Base-by-base conservation (phyloP, 1,139 yeast genomes). In the Yamadazyma sp. region DNA sequence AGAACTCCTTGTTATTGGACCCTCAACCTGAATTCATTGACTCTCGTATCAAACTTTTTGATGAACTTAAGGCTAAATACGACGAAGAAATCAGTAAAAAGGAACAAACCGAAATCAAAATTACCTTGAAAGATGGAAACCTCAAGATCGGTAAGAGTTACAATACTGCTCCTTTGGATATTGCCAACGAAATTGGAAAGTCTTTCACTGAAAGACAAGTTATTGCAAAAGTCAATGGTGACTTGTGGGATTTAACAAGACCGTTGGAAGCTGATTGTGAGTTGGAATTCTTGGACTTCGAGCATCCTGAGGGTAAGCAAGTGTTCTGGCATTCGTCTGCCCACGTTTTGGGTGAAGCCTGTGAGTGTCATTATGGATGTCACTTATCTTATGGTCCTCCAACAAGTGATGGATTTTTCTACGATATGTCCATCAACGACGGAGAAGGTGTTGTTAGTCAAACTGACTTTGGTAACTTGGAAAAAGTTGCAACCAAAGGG, bases 271-370 rank as follows among this genome's bases (percentile, higher is more conserved):
- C 65, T 24, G 88, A 84, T 50, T 70, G 77, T 35, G 62, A 66
- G 33, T 71, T 94, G 50, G 94, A 88, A 61, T 85, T 89, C 54
- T 66, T 69, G 46, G 77, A 71, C 48, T 94, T 94, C 41, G 76
- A 70, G 17, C 70, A 67, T 47, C 88, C 87, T 16, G 97, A 90
- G 59, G 98, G 97, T 63, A 87, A 83, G 62, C 82, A 82, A 50
- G 98, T 92, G 33, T 94, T 94, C 69, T 94, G 98, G 98, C 99
- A 94, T 64, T 92, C 98, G 4, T 85, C 96, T 52, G 99, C 99
- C 41, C 99, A 94, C 67, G 92, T 94, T 44, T 74, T 94, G 53
- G 99, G 99, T 65, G 98, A 94, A 70, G 94, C 97, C 37, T 85
- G 96, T 70, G 99, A 94, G 70, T 86, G 96, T 62, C 94, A 88